Conservation (phyloP, 2,329 filamentous ascomycete genomes). For the Pseudogymnoascus sp. region DNA sequence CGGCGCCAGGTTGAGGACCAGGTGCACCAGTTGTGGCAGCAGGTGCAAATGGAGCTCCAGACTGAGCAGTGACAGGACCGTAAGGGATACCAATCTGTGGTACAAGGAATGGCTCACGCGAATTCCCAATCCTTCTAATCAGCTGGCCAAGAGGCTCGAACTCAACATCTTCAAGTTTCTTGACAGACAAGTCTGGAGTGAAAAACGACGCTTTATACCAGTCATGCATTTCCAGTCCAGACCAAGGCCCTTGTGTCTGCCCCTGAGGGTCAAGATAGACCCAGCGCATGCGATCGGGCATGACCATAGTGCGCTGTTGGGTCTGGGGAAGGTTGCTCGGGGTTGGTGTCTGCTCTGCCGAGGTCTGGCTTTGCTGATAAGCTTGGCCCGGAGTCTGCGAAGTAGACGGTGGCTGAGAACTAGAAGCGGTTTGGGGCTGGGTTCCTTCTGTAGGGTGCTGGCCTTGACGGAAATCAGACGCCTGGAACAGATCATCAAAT, state of each 20-base stretch:
- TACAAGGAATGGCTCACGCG: slow-evolving; percentile 91
- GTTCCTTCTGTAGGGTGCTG: slow-evolving; percentile 23
- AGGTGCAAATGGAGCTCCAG: slow-evolving; percentile 28
- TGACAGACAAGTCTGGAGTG: slow-evolving; percentile 86
- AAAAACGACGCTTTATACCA: slow-evolving; percentile 99
- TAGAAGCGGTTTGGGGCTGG: slow-evolving; percentile 20
- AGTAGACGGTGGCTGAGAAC: slow-evolving; percentile 16
- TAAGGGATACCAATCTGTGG: slow-evolving; percentile 94
- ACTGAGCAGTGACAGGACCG: slow-evolving; percentile 55
- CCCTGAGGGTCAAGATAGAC: slow-evolving; percentile 94
- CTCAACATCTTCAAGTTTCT: slow-evolving; percentile 86
- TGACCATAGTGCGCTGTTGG: slow-evolving; percentile 86
- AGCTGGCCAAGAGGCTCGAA: slow-evolving; percentile 94
- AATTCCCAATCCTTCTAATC: slow-evolving; percentile 93
- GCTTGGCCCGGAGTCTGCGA: slow-evolving; percentile 23
- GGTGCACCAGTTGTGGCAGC: slow-evolving; percentile 30
- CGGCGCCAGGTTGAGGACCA: slow-evolving; percentile 49
- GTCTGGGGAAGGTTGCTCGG: slow-evolving; percentile 53
- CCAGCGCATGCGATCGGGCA: slow-evolving; percentile 98
- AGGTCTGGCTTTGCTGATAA: slow-evolving; percentile 27
- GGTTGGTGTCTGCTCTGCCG: slow-evolving; percentile 48
- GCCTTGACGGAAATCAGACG: slow-evolving; percentile 17
- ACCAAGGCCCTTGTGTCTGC: slow-evolving; percentile 87
- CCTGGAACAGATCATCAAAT: slow-evolving; percentile 43
- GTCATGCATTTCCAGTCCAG: slow-evolving; percentile 96